Evolutionary conservation across 2,329 filamentous ascomycete species (phyloP).

Genomic region (Lomentospora prolificans): DNA sequence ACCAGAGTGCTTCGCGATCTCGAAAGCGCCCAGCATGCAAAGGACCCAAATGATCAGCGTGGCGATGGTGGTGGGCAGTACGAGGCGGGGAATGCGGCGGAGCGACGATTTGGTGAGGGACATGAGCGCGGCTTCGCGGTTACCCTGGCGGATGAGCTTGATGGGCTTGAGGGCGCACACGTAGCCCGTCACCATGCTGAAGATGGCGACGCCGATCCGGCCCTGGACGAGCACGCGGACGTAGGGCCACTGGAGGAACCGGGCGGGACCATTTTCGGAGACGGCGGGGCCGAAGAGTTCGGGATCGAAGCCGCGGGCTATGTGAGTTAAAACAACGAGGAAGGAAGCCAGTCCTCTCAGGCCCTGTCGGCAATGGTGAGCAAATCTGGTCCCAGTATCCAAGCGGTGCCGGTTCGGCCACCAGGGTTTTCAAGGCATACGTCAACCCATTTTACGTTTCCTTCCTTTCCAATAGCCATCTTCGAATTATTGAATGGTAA

Average conservation of each 20-base stretch:
- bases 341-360: conserved; percentile 45
- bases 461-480: conserved; percentile 33
- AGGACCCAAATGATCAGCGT: conserved; percentile 44
- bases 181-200: conserved; percentile 55
- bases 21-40: conserved; percentile 45
- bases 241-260: conserved; percentile 47
- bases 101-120: conserved; percentile 48
- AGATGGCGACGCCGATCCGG: conserved; percentile 55
- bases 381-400: no score
- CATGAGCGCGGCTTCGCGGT: conserved; percentile 40
- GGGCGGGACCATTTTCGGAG: conserved; percentile 31
- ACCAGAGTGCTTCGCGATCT: conserved; percentile 44
- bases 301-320: conserved; percentile 39
- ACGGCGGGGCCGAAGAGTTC: conserved; percentile 37
- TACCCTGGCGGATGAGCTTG: conserved; percentile 41
- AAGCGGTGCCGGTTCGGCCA: no score
- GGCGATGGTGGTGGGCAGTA: conserved; percentile 48
- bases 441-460: conserved; percentile 51
- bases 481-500: no score
- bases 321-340: conserved; percentile 44
- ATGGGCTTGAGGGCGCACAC: conserved; percentile 54
- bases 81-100: conserved; percentile 45
- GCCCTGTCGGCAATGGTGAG: conserved; percentile 27
- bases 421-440: conserved; percentile 34
- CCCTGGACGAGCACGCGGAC: conserved; percentile 50